A percentile compares a stretch with the other conserved stretches of the same genome.
Evolutionary conservation across 139 green algal species (phyloP).

Genomic region (Tetratostichococcus sp.): DNA sequence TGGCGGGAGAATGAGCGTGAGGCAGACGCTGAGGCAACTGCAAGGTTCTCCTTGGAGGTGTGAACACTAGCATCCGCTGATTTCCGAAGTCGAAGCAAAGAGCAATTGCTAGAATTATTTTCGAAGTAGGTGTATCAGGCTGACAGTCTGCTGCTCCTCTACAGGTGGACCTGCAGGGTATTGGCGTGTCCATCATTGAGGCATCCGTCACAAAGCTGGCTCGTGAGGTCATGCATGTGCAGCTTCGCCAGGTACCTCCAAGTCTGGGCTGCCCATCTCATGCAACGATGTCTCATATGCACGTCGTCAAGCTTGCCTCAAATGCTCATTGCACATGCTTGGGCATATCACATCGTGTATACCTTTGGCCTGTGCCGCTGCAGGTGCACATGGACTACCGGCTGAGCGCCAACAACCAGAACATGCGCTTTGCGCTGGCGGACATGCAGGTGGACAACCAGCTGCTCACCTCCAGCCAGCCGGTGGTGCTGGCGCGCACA

Average conservation of each 20-base stretch:
- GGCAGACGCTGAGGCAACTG: neutral
- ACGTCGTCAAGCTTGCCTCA: no score
- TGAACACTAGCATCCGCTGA: no score
- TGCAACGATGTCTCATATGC: no score
- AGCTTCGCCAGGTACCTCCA: slow-evolving; percentile 1
- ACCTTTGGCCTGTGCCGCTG: no score
- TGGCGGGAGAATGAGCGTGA: slow-evolving; percentile 22
- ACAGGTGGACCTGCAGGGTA: slow-evolving; percentile 26
- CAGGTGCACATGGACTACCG: slow-evolving; percentile 16
- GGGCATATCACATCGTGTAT: no score
- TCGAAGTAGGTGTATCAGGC: no score
- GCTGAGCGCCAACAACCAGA: slow-evolving; percentile 14
- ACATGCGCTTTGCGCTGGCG: slow-evolving; percentile 28
- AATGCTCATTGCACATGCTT: neutral
- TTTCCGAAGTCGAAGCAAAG: no score
- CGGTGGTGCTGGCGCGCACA: slow-evolving; percentile 45
- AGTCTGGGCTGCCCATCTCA: no score
- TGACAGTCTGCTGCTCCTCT: no score
- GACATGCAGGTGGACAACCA: slow-evolving; percentile 65
- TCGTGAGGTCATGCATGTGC: slow-evolving; percentile 22
- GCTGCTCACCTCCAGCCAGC: slow-evolving; percentile 48
- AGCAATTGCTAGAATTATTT: no score
- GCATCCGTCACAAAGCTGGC: slow-evolving; percentile 18
- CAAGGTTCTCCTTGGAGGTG: slow-evolving; percentile 14
- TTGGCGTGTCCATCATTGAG: slow-evolving; percentile 38